Percentiles rank a stretch among this genome's conserved stretches.
These are phyloP conservation scores for Papiliotrema flavescens DNA, from an alignment of 1,284 basidiomycete species.

Conservation along the genomic window DNA sequence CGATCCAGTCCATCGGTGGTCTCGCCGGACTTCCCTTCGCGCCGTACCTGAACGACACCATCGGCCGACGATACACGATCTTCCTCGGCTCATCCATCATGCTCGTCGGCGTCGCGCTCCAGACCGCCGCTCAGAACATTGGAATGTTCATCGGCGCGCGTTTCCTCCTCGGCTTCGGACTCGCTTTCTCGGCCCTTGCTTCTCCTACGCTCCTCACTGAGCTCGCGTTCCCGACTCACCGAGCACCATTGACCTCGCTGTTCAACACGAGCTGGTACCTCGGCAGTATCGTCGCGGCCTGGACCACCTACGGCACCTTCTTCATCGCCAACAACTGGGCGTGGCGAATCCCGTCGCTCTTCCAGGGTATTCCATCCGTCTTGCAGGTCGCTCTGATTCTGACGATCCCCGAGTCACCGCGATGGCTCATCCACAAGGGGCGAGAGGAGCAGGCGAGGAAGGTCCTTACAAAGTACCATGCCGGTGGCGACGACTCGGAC, in stretches of 20 bases:
- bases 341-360: slow-evolving; percentile 59
- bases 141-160: slow-evolving; percentile 36
- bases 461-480: slow-evolving; percentile 63
- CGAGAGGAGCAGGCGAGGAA: slow-evolving; percentile 54
- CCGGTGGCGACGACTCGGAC: slow-evolving; percentile 46
- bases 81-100: slow-evolving; percentile 16
- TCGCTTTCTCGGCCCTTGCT: slow-evolving; percentile 41
- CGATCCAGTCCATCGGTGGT: slow-evolving; percentile 12
- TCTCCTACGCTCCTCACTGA: slow-evolving; percentile 21
- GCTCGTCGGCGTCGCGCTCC: slow-evolving; percentile 27
- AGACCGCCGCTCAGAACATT: slow-evolving; percentile 16
- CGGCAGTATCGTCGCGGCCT: slow-evolving; percentile 44
- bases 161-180: slow-evolving; percentile 51
- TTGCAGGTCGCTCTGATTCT: slow-evolving; percentile 14
- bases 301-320: slow-evolving; percentile 38
- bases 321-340: slow-evolving; percentile 25
- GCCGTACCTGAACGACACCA: slow-evolving; percentile 16
- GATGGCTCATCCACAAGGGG: slow-evolving; percentile 61
- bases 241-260: slow-evolving; percentile 16
- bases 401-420: slow-evolving; percentile 48
- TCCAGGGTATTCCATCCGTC: slow-evolving; percentile 30
- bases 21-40: slow-evolving; percentile 23
- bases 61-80: slow-evolving; percentile 24
- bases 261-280: slow-evolving; percentile 20
- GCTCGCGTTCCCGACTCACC: slow-evolving; percentile 26